Percentiles rank a stretch among this genome's conserved stretches.
Conservation (phyloP, 2,329 filamentous ascomycete genomes). For the Aureobasidium sp. region DNA sequence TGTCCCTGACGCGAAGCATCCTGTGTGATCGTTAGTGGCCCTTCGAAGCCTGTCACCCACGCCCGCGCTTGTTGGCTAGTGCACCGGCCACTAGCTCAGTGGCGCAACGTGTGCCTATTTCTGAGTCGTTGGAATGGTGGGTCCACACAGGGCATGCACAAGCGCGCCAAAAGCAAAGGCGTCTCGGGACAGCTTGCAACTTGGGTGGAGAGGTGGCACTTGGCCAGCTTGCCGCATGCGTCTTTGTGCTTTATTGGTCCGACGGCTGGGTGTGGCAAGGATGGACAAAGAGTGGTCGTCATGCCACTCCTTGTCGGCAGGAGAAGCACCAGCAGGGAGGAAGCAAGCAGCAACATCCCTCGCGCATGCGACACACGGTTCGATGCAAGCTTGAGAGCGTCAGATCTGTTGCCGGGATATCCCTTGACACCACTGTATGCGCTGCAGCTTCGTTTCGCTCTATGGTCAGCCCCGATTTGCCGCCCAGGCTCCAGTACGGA, state of each 20-base stretch:
- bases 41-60: slow-evolving; percentile 16
- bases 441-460: slow-evolving; percentile 14
- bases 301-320: slow-evolving; percentile 11
- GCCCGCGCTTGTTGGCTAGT: slow-evolving; percentile 15
- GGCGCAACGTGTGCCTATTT: slow-evolving; percentile 18
- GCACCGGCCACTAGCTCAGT: slow-evolving; percentile 12
- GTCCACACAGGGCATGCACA: slow-evolving; percentile 16
- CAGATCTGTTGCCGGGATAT: slow-evolving; percentile 15
- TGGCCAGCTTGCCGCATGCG: slow-evolving; percentile 12
- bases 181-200: slow-evolving; percentile 15
- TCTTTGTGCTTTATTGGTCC: slow-evolving; percentile 14
- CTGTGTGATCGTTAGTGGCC: slow-evolving; percentile 12
- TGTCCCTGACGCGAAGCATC: slow-evolving; percentile 16
- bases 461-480: slow-evolving; percentile 14
- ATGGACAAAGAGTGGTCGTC: slow-evolving; percentile 17
- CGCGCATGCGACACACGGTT: slow-evolving; percentile 15
- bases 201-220: slow-evolving; percentile 5
- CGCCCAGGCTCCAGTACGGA: not conserved
- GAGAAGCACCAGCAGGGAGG: not conserved
- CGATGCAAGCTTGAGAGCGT: not conserved
- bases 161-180: slow-evolving; percentile 15
- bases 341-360: slow-evolving; percentile 14
- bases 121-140: slow-evolving; percentile 17
- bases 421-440: slow-evolving; percentile 11
- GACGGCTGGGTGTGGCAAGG: slow-evolving; percentile 15